Evolutionary conservation across 2,329 filamentous ascomycete genomes (phyloP).

Genomic region (Hansfordia pulvinata): DNA sequence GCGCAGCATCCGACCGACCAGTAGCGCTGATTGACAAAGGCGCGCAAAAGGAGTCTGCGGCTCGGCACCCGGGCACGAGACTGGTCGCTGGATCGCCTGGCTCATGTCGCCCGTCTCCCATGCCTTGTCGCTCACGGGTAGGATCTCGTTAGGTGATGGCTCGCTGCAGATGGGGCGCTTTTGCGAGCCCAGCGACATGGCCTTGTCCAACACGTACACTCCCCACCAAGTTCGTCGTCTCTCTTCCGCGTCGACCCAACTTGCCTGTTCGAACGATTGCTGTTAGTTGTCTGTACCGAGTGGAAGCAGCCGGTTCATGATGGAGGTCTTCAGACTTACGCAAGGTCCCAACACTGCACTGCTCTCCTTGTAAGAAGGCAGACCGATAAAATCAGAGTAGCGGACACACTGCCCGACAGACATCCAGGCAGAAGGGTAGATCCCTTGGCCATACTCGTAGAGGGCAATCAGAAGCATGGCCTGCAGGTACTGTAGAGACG

Average conservation of each 20-base stretch:
- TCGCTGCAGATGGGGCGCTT: slow-evolving; percentile 22
- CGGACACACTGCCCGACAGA: slow-evolving; percentile 28
- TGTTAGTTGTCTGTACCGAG: not conserved
- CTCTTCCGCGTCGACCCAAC: slow-evolving; percentile 34
- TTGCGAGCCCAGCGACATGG: slow-evolving; percentile 13
- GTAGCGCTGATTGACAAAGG: slow-evolving; percentile 24
- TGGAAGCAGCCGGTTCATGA: not conserved
- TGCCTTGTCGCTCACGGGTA: slow-evolving; percentile 22
- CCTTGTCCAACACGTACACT: slow-evolving; percentile 29
- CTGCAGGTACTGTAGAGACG: slow-evolving; percentile 29
- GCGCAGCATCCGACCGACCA: slow-evolving; percentile 18
- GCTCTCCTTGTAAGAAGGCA: slow-evolving; percentile 21
- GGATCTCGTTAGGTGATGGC: slow-evolving; percentile 14
- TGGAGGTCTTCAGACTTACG: slow-evolving; percentile 10
- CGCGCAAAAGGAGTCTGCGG: slow-evolving; percentile 34
- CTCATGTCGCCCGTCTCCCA: slow-evolving; percentile 25
- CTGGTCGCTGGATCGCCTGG: slow-evolving; percentile 13
- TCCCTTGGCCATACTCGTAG: slow-evolving; percentile 32
- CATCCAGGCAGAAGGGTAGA: slow-evolving; percentile 36
- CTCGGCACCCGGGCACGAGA: slow-evolving; percentile 27
- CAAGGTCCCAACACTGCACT: slow-evolving; percentile 21
- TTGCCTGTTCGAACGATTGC: slow-evolving; percentile 14
- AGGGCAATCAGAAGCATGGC: slow-evolving; percentile 28
- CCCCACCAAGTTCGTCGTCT: slow-evolving; percentile 32
- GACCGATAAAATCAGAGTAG: slow-evolving; percentile 29